Base-by-base conservation (phyloP, 2,329 filamentous ascomycete species). In the Calonectria pseudoreteaudii region DNA sequence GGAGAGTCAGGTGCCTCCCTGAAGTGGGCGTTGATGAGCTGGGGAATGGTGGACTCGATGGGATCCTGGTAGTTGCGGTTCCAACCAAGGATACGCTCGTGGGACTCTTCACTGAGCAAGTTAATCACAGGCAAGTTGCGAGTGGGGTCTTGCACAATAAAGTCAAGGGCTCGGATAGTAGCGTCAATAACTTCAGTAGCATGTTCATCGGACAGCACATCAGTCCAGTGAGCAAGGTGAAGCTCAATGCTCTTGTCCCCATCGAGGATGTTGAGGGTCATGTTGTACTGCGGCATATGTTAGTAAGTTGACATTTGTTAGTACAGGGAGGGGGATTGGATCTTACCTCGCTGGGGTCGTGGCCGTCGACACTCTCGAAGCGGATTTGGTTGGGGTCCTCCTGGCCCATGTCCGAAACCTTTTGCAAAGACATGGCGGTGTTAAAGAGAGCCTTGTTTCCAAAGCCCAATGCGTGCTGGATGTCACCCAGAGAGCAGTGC, bases 401-500 rank as follows among this genome's bases (percentile, higher is more conserved):
- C 13, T 62, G 34, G 13, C n/a, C 34, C 4, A 31, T 23, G 9
- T 69, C 67, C 1, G 30, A 31, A 16, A 64, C 20, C 41, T 60
- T 62, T 20, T 69, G 67, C 3, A 69, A 10, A 5, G 67, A 69
- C 41, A 69, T 60, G 13, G 53, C 67, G 30, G 67, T 69, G 16
- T 69, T 69, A 13, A 69, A 69, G 9, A 69, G 31, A 14, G 38
- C 67, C 28, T 58, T 50, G 31, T 47, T 60, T 18, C 67, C 67
- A 14, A 69, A 44, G 4, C 67, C 67, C 8, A 69, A 16, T 3
- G 41, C 67, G 18, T 52, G 53, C 41, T 69, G 67, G 31, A 69
- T 60, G 6, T 69, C 67, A 11, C 31, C 53, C 20, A 69, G 20
- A 5, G 67, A 60, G 44, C 53, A 69, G 30, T 60, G 53, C 11